A percentile compares a stretch with the other conserved stretches of the same genome.
These are phyloP conservation scores for Aspergillus spinulosporus DNA, from an alignment of 2,329 filamentous ascomycete genomes.

Conservation along the genomic window DNA sequence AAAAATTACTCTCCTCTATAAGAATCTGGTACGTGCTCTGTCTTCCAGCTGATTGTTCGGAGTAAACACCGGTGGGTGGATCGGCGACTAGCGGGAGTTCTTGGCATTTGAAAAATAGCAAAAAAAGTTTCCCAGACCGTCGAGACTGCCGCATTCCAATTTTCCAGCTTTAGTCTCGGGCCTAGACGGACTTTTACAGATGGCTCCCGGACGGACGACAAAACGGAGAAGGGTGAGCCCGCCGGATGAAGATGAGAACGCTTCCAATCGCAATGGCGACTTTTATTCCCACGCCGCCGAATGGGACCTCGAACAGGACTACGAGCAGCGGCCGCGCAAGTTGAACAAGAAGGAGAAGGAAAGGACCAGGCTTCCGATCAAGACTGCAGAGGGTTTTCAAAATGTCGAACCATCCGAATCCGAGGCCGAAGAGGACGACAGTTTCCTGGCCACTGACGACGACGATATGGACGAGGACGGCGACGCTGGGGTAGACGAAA, in stretches of 20 bases:
- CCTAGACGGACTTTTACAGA: constrained; percentile 24
- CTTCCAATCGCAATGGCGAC: constrained; percentile 34
- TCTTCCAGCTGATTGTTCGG: background rate
- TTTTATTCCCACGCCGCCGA: constrained; percentile 74
- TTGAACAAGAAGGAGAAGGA: constrained; percentile 72
- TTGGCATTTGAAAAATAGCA: constrained; percentile 29
- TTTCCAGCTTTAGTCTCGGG: constrained; percentile 1
- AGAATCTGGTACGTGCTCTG: background rate
- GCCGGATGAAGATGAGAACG: constrained; percentile 38
- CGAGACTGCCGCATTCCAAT: background rate
- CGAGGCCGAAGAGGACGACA: constrained; percentile 52
- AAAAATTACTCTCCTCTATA: too few relatives aligned
- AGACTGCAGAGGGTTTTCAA: constrained; percentile 78
- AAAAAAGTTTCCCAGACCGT: constrained; percentile 27
- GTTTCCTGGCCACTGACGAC: constrained; percentile 63
- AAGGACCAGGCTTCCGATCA: constrained; percentile 77
- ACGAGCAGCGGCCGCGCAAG: constrained; percentile 78
- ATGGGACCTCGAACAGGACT: constrained; percentile 92
- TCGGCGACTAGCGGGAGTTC: constrained; percentile 26
- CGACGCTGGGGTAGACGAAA: constrained; percentile 41
- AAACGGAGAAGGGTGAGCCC: constrained; percentile 56
- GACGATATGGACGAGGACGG: constrained; percentile 47
- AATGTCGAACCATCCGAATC: constrained; percentile 52
- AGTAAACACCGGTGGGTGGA: constrained; percentile 20
- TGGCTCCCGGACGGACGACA: constrained; percentile 49